phyloP scores from a whole-genome alignment of 1,284 basidiomycete species.

The Mycosarcoma mackinlayi region DNA sequence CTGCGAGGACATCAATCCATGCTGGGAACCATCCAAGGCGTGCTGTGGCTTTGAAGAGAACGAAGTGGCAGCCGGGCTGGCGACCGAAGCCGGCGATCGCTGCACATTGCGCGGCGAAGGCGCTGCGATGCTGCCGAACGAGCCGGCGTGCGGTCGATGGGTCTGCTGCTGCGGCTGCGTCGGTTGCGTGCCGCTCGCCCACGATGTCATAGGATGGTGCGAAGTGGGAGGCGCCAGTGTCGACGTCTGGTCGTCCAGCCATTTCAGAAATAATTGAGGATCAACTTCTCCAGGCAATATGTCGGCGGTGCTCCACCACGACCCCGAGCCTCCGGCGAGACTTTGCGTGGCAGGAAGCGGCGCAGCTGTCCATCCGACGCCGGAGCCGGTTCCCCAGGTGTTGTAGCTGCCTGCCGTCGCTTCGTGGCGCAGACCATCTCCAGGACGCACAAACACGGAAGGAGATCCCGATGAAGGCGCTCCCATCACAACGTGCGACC shows the following conservation, averaged over 20 bases:
- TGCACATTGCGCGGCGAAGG: constrained; percentile 2
- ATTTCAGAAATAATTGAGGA: constrained; percentile 44
- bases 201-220: constrained; percentile 40
- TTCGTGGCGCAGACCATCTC: constrained; percentile 1
- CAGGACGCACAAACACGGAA: constrained; percentile 1
- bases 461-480: constrained; percentile 3
- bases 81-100: constrained; percentile 14
- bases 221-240: constrained; percentile 38
- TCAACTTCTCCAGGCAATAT: constrained; percentile 48
- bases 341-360: constrained; percentile 11
- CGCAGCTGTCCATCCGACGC: constrained; percentile 9
- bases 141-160: constrained; percentile 14
- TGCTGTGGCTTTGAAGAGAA: constrained; percentile 1
- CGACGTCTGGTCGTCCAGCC: constrained; percentile 50
- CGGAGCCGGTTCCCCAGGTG: constrained; percentile 2
- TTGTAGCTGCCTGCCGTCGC: not conserved
- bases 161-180: not conserved
- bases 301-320: constrained; percentile 52
- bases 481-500: not conserved
- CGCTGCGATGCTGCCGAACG: constrained; percentile 13
- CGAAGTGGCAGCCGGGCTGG: constrained; percentile 19
- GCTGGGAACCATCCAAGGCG: not conserved
- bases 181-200: constrained; percentile 23
- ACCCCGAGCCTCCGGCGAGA: constrained; percentile 22
- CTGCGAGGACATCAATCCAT: constrained; percentile 1